These are phyloP conservation scores for Stephania yunnanensis DNA, from an alignment of 164 flowering plant species.

Conservation along the genomic window DNA sequence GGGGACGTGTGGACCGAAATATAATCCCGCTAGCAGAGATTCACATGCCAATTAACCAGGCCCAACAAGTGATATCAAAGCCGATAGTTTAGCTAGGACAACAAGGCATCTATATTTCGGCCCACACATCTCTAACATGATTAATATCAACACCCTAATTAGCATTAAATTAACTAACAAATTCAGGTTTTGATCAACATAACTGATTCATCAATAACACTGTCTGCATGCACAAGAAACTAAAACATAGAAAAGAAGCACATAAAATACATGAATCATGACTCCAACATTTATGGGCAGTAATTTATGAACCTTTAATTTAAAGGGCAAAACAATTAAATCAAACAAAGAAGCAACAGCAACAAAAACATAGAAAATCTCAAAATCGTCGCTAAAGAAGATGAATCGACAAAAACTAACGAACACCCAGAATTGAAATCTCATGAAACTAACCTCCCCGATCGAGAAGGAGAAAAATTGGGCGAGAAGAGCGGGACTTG, in stretches of 20 bases:
- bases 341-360: no score
- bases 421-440: not conserved
- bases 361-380: not conserved
- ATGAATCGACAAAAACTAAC: not conserved
- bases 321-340: no score
- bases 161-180: not conserved
- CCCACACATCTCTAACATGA: no score
- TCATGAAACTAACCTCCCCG: constrained; percentile 62
- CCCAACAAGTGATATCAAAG: no score
- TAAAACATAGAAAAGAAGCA: not conserved
- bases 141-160: not conserved
- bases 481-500: constrained; percentile 38
- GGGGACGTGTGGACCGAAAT: no score
- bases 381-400: not conserved
- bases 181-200: not conserved
- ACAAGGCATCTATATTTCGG: no score
- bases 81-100: no score
- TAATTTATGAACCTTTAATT: no score
- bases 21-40: no score
- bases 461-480: constrained; percentile 67
- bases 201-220: not conserved
- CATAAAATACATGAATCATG: not conserved
- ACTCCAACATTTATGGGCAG: not conserved
- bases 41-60: no score
- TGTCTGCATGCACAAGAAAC: not conserved